Base-by-base conservation (phyloP, 148 eudicot genomes). In the Drosera capensis region DNA sequence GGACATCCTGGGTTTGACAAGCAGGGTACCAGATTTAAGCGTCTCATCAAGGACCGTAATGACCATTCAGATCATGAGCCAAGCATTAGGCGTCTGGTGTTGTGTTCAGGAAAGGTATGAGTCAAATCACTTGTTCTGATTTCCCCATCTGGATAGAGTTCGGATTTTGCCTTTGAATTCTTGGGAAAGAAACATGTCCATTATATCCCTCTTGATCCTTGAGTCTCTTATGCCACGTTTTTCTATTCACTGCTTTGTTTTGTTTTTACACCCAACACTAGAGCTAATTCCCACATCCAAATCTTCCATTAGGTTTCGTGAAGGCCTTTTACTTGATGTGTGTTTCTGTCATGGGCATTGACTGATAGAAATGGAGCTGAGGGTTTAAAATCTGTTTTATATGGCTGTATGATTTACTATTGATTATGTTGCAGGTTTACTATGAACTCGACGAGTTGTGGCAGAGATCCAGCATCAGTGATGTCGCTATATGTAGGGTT, bases 1-100 rank as follows among this genome's bases (percentile, higher is more conserved):
- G 88, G 94, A n/a, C 96, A 86, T 49, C 87, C 84, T 35, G 93
- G 93, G 35, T 86, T 86, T 52, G 87, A 86, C 66, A 81, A 81
- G 58, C 93, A 86, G 67, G 94, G 94, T 23, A 86, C 94, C 51
- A 72, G 90, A 45, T 87, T 87, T 55, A 82, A 87, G 63, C 94
- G 96, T 40, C 78, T 87, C 17, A 77, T 82, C 34, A 82, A 87
- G 65, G 96, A 87, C 57, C 86, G 70, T 67, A 87, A 77, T 54
- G 55, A 68, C 56, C 86, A 77, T 59, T 74, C 90, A 46, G 78
- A 82, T 68, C 79, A 62, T 26, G 96, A 87, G 64, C 78, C 80
- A 74, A 80, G 73, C 45, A 83, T 87, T 46, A 66, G 88, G 49
- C 94, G 96, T 38, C 60, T 87, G 52, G 55, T 82, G 54, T 75